A percentile compares a stretch with the other conserved stretches of the same genome.
phyloP scores from a whole-genome alignment of 352 stramenopile species.

The Phytophthora colocasiae region DNA sequence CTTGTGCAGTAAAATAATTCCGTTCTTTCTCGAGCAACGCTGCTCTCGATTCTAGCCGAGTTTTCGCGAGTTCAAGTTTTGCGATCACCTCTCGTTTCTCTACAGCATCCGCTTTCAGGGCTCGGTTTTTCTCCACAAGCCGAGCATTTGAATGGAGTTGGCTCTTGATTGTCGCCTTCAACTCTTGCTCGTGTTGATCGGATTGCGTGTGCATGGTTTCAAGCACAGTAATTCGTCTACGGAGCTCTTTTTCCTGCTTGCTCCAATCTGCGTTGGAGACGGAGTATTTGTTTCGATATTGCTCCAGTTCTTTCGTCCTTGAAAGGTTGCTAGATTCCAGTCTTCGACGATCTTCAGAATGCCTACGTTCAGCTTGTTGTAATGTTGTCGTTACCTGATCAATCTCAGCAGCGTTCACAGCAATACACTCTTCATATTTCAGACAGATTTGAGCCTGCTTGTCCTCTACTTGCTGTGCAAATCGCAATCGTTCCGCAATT shows the following conservation, averaged over 20 bases:
- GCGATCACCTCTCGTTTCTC: constrained; percentile 27
- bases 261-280: constrained; percentile 46
- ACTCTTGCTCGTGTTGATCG: constrained; percentile 37
- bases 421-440: constrained; percentile 12
- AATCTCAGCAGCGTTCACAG: constrained; percentile 43
- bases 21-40: constrained; percentile 60
- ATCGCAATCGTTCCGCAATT: constrained; percentile 10
- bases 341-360: constrained; percentile 9
- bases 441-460: constrained; percentile 15
- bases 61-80: constrained; percentile 42
- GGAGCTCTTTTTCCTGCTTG: constrained; percentile 29
- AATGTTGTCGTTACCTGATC: constrained; percentile 39
- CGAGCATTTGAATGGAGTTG: constrained; percentile 55
- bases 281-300: constrained; percentile 36
- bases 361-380: constrained; percentile 6
- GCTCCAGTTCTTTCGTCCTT: constrained; percentile 12
- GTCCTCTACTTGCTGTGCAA: constrained; percentile 11
- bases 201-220: constrained; percentile 25
- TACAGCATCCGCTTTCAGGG: constrained; percentile 45
- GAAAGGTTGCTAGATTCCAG: constrained; percentile 14
- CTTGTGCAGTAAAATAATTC: constrained; percentile 41
- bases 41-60: constrained; percentile 56
- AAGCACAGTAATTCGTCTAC: constrained; percentile 23
- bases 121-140: constrained; percentile 47
- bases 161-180: constrained; percentile 45